These are phyloP conservation scores for Auriscalpium microsporum DNA, from an alignment of 768 basidiomycete genomes.

Conservation along the genomic window DNA sequence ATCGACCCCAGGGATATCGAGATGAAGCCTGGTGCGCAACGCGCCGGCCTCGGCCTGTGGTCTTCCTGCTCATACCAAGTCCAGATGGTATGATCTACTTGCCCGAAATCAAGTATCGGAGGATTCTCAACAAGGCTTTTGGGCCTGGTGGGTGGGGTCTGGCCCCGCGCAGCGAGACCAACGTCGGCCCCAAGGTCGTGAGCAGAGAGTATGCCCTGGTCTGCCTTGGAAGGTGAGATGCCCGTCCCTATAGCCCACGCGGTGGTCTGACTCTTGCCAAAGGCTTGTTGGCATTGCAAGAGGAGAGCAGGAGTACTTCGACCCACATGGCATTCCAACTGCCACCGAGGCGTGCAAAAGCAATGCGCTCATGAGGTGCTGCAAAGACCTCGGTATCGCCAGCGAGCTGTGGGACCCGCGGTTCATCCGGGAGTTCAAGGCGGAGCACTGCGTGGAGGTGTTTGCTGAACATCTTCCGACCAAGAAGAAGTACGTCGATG, in stretches of 20 bases:
- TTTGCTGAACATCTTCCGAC: conserved; percentile 77
- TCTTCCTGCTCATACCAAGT: not conserved
- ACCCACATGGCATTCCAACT: conserved; percentile 81
- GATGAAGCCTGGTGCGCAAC: conserved; percentile 77
- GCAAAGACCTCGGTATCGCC: conserved; percentile 92
- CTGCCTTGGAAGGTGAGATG: conserved; percentile 78
- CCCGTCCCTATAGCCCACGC: not conserved
- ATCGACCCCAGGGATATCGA: conserved; percentile 77
- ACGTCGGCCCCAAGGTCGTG: conserved; percentile 80
- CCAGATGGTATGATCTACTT: conserved; percentile 90
- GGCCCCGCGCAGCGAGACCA: conserved; percentile 87
- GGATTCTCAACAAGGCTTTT: conserved; percentile 87
- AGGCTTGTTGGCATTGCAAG: conserved; percentile 87
- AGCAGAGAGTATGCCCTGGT: conserved; percentile 93
- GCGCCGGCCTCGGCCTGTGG: not conserved
- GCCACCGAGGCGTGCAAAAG: conserved; percentile 94
- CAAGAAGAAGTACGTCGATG: conserved; percentile 72
- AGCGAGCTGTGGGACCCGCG: conserved; percentile 98
- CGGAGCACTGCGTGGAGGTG: conserved; percentile 73
- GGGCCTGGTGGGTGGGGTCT: conserved; percentile 97
- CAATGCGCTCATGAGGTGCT: conserved; percentile 95
- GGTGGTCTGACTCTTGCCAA: not conserved
- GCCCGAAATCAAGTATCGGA: conserved; percentile 94
- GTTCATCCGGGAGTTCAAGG: conserved; percentile 91
- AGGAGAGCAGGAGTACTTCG: conserved; percentile 96